phyloP scores from a whole-genome alignment of 257 asterid species.

The Solanum arcanum region DNA sequence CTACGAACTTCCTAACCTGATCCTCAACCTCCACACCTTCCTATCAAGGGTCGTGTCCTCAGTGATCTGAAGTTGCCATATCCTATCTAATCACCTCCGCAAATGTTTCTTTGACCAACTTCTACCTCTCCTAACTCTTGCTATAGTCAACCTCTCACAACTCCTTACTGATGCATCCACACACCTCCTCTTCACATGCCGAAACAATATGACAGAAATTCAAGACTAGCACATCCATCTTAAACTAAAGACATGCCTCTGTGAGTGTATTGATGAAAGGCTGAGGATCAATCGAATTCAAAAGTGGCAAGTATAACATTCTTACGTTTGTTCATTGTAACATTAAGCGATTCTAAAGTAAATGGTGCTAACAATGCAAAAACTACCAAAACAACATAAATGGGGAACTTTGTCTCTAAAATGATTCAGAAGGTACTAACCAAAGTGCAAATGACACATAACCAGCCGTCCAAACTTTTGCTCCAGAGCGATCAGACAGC shows the following conservation, averaged over 20 bases:
- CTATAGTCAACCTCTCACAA: background rate
- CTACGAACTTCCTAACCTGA: background rate
- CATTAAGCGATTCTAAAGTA: background rate
- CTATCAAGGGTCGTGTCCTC: background rate
- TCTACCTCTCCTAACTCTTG: background rate
- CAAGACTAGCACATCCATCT: background rate
- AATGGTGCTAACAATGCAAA: background rate
- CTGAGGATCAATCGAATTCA: background rate
- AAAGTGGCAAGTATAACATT: background rate
- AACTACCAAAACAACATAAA: background rate
- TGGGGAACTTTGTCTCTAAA: background rate
- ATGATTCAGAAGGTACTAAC: constrained; percentile 28
- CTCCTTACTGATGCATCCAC: background rate
- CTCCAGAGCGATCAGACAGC: constrained; percentile 61
- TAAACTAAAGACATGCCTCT: background rate
- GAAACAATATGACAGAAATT: background rate
- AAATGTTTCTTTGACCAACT: background rate
- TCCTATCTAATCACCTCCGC: background rate
- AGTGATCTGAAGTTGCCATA: background rate
- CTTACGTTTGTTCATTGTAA: background rate
- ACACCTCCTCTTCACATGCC: background rate
- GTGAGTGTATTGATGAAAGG: background rate
- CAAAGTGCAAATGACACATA: constrained; percentile 73
- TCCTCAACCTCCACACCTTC: background rate
- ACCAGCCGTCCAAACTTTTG: constrained; percentile 82